Evolutionary conservation across 2,329 filamentous ascomycete species (phyloP).

Genomic region (Chaetothyriales sp.): DNA sequence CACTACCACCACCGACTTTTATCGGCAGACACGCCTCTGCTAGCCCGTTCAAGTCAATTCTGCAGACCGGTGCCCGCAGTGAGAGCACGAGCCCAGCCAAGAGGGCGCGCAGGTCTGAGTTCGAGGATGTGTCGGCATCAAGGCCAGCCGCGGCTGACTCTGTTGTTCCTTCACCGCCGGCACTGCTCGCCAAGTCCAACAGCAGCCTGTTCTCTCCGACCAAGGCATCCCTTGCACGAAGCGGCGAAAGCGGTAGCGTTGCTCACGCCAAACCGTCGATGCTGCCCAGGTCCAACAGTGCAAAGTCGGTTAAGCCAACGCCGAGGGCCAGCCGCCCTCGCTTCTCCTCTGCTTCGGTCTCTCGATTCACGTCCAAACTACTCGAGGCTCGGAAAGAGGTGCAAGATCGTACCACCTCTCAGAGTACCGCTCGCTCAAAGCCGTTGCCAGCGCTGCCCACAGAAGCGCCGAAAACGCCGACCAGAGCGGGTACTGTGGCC

Average conservation of each 20-base stretch:
- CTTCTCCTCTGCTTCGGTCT: neutral
- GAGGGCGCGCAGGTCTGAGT: conserved; percentile 52
- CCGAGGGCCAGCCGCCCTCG: neutral
- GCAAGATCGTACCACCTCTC: neutral
- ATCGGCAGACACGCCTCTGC: conserved; percentile 10
- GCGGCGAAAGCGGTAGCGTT: conserved; percentile 40
- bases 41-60: conserved; percentile 22
- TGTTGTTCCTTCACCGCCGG: conserved; percentile 24
- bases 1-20: no score
- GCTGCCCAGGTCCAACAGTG: conserved; percentile 37
- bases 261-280: conserved; percentile 34
- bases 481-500: neutral
- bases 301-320: conserved; percentile 30
- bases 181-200: conserved; percentile 38
- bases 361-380: conserved; percentile 4
- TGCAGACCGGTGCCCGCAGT: conserved; percentile 19
- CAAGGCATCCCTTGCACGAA: conserved; percentile 56
- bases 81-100: conserved; percentile 42
- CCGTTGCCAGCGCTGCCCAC: conserved; percentile 2
- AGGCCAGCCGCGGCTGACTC: conserved; percentile 26
- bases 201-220: conserved; percentile 62
- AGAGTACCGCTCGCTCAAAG: neutral
- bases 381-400: conserved; percentile 1
- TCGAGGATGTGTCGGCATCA: conserved; percentile 55
- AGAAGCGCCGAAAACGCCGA: neutral